Evolutionary conservation across 1,284 basidiomycete genomes (phyloP), one percentile per base, ranked within the genome.

Genomic region (Malassezia furfur): DNA sequence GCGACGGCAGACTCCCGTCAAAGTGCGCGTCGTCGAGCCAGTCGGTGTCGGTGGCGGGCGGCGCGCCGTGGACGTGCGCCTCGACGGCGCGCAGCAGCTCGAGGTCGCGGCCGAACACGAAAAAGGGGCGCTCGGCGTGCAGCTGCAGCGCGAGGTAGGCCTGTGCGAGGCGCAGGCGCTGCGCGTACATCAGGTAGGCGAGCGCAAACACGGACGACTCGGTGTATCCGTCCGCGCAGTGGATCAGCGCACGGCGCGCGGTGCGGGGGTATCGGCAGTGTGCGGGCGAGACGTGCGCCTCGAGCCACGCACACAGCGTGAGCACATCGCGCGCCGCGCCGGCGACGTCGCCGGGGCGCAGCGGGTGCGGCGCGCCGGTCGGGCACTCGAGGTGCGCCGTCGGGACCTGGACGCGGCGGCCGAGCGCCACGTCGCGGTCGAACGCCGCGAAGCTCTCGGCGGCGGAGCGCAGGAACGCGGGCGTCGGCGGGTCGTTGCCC

Each of bases 11-110:
- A 63, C 87, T 88, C 25, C 91, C 91, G 70, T 98, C 91, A 74
- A 96, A 98, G 57, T 87, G 78, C 36, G 83, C 80, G 75, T 91
- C 88, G 66, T 89, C 85, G 77, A 96, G 94, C 91, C 91, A 96
- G 47, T 38, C 10, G 36, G 32, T 7, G 22, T 22, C 14, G 3
- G 30, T 2, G 9, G 34, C 15, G 34, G 15, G 14, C 28, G 36
- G 9, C 35, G 36, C 41, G 30, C 21, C n/a, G 19, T 28, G 15
- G 6, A 45, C 25, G 40, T 41, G 78, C 40, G 77, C 77, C 77
- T 93, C 90, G 51, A 93, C 81, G 52, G 81, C 80, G 63, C 83
- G 80, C 62, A 96, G 78, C n/a, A 93, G 73, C 0, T 80, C 80
- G 49, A 91, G 76, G 75, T 96, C 91, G 38, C 79, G 79, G 46